These are phyloP conservation scores for Nemania serpens DNA, from an alignment of 2,329 filamentous ascomycete genomes.

Conservation along the genomic window DNA sequence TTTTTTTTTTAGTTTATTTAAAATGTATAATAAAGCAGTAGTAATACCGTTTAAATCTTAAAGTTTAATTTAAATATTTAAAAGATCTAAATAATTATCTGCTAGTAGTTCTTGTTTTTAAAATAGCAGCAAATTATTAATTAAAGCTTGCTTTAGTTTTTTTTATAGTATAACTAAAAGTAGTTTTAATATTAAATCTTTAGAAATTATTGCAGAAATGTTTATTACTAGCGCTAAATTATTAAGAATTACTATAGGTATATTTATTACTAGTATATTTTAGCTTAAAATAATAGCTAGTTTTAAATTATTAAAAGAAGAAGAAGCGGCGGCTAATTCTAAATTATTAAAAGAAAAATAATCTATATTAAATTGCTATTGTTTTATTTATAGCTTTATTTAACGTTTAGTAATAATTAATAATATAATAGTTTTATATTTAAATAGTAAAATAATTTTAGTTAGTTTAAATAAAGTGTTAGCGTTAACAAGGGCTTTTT, in stretches of 20 bases:
- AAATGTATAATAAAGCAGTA: neutral
- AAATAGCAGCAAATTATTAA: too few species aligned
- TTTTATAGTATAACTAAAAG: neutral
- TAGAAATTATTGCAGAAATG: neutral
- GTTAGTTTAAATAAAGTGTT: neutral
- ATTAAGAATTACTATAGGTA: too few species aligned
- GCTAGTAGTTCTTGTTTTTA: neutral
- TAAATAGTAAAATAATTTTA: neutral
- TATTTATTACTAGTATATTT: too few species aligned
- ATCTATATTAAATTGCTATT: neutral
- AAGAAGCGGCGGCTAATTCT: too few species aligned
- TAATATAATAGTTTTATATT: neutral
- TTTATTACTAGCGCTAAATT: too few species aligned
- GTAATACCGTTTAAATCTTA: neutral
- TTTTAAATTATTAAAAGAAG: neutral
- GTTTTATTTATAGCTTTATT: too few species aligned
- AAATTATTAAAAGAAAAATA: too few species aligned
- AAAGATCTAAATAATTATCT: neutral
- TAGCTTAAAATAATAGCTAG: neutral
- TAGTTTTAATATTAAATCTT: neutral
- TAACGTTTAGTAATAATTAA: neutral
- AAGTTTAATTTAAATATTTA: neutral
- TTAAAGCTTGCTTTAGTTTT: too few species aligned
- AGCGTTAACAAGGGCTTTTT: neutral
- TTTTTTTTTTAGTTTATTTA: neutral